A percentile compares a stretch with the other conserved stretches of the same genome.
Conservation (phyloP, 108 stramenopile species). For the Cyclotella distinguenda region DNA sequence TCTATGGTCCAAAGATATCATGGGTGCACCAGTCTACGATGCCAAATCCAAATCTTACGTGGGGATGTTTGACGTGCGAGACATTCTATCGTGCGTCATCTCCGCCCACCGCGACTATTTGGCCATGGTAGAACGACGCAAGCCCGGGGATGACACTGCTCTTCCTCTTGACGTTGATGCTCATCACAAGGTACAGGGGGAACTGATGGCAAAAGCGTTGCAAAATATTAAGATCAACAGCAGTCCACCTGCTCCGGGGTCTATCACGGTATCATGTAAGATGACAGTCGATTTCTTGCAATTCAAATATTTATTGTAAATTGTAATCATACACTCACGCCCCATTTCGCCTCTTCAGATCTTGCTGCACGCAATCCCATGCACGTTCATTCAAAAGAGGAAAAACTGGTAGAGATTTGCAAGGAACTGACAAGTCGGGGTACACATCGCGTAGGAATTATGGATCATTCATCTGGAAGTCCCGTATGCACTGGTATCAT, state of each 20-base stretch:
- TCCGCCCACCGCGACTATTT: conserved; percentile 42
- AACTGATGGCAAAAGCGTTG: conserved; percentile 45
- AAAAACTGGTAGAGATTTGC: conserved; percentile 44
- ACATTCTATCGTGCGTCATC: conserved; percentile 52
- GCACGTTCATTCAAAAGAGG: conserved; percentile 24
- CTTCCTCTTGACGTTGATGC: conserved; percentile 28
- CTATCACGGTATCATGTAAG: conserved; percentile 46
- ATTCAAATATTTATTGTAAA: too few relatives aligned
- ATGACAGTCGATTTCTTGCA: too few relatives aligned
- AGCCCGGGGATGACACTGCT: conserved; percentile 31
- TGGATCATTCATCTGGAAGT: conserved; percentile 26
- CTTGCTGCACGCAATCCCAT: conserved; percentile 51
- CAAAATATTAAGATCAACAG: conserved; percentile 43
- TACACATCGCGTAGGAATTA: conserved; percentile 43
- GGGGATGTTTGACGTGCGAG: conserved; percentile 56
- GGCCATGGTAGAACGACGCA: conserved; percentile 28
- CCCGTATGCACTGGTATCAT: conserved; percentile 37
- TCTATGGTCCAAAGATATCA: conserved; percentile 50
- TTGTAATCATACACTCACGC: too few relatives aligned
- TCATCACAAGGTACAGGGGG: conserved; percentile 37
- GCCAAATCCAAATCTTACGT: conserved; percentile 40
- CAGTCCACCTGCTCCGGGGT: conserved; percentile 37
- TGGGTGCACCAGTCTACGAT: conserved; percentile 55
- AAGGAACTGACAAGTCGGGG: conserved; percentile 31
- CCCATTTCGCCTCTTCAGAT: too few relatives aligned